These are phyloP conservation scores for Arthroderma uncinatum DNA, from an alignment of 2,329 filamentous ascomycete species.

Conservation along the genomic window DNA sequence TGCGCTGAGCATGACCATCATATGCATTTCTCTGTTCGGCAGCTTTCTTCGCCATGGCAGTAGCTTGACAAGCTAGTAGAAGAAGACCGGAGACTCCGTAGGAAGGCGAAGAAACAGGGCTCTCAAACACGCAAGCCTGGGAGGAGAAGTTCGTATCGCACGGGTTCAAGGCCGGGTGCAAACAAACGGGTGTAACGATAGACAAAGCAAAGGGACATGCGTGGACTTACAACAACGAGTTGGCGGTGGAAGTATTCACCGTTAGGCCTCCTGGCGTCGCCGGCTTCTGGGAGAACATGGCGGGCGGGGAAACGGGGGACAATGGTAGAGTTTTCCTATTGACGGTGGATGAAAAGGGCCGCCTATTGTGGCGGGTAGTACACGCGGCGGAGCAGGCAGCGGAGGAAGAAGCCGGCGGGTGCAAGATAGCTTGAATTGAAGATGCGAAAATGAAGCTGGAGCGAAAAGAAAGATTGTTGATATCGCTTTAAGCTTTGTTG, in stretches of 20 bases:
- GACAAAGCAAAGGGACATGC: neutral
- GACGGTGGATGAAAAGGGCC: neutral
- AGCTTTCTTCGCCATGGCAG: no score
- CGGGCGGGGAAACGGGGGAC: neutral
- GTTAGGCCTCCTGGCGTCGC: slow-evolving; percentile 12
- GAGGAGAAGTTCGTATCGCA: neutral
- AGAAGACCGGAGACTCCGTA: no score
- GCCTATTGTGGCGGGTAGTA: no score
- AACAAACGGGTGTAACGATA: neutral
- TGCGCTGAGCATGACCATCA: no score
- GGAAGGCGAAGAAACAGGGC: neutral
- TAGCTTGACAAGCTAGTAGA: no score
- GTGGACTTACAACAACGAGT: slow-evolving; percentile 16
- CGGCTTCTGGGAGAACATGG: slow-evolving; percentile 15
- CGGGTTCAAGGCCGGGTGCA: neutral
- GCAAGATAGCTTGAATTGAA: no score
- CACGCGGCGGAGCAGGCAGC: no score
- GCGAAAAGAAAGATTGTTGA: neutral
- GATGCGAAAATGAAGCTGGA: neutral
- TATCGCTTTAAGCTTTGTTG: neutral
- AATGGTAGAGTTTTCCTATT: neutral
- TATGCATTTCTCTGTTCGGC: no score
- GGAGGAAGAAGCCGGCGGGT: no score
- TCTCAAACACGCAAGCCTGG: neutral
- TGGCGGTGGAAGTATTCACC: slow-evolving; percentile 15